Conservation (phyloP, 371 early-diverging fungal species). For the Mucor piriformis region DNA sequence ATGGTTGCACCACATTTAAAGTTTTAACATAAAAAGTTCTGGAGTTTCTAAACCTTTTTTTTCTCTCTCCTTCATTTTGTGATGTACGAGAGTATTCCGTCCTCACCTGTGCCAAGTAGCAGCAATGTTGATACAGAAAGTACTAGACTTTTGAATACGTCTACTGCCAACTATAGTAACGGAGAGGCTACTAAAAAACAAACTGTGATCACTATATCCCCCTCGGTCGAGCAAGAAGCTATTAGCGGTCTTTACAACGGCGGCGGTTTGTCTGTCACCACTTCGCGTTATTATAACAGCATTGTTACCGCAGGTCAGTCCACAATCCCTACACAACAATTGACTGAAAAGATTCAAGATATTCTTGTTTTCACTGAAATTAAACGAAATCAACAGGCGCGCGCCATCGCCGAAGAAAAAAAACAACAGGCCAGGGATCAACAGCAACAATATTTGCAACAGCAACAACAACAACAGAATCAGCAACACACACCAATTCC, state of each 20-base stretch:
- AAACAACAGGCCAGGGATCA: background rate
- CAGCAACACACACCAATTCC: background rate
- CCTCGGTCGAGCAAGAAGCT: background rate
- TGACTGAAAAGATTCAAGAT: conserved; percentile 38
- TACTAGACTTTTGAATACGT: conserved; percentile 22
- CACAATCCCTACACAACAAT: conserved; percentile 23
- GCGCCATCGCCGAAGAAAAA: conserved; percentile 1
- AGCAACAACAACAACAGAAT: background rate
- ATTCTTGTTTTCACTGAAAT: conserved; percentile 30
- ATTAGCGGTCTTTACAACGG: background rate
- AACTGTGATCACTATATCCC: conserved; percentile 22
- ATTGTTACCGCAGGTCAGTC: conserved; percentile 16
- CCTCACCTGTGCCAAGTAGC: conserved; percentile 14
- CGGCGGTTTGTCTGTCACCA: background rate
- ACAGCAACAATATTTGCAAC: background rate
- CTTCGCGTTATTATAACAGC: background rate
- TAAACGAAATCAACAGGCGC: conserved; percentile 24
- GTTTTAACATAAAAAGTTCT: background rate
- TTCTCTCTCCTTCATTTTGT: background rate
- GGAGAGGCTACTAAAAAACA: conserved; percentile 6
- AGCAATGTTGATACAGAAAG: conserved; percentile 8
- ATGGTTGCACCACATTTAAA: background rate
- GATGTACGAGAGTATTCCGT: conserved; percentile 4
- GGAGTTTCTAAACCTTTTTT: background rate
- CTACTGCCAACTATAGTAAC: conserved; percentile 14